A percentile compares a stretch with the other conserved stretches of the same genome.
These are phyloP conservation scores for Suillus clintonianus DNA, from an alignment of 768 basidiomycete genomes.

Conservation along the genomic window DNA sequence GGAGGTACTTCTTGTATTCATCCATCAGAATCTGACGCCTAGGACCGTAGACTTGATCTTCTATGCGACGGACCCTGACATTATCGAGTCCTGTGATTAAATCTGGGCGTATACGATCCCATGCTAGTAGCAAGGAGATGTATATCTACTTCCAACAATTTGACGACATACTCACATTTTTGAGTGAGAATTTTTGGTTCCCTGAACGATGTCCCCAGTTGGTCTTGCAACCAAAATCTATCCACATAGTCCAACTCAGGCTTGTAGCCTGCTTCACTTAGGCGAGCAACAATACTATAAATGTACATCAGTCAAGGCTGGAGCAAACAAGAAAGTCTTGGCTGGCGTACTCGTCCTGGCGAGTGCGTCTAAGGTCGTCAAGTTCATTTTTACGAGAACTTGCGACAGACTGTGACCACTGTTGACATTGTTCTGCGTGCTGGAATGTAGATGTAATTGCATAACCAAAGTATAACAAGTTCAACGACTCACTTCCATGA, in stretches of 20 bases:
- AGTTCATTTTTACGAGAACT: conserved; percentile 3
- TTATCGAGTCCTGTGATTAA: neutral
- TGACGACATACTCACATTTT: neutral
- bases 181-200: neutral
- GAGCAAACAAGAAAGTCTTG: neutral
- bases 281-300: neutral
- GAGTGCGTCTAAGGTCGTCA: neutral
- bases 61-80: neutral
- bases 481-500: neutral
- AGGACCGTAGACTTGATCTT: neutral
- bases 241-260: neutral
- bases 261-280: neutral
- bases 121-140: neutral
- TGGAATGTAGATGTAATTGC: neutral
- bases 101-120: conserved; percentile 1
- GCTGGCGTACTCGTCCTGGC: neutral
- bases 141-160: neutral
- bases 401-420: neutral
- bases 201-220: neutral
- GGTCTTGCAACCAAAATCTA: neutral
- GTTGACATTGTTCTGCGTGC: neutral
- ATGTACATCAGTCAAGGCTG: too few species aligned
- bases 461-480: neutral
- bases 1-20: conserved; percentile 1
- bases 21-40: neutral